Evolutionary conservation across 306 rosid species (phyloP).

Genomic region (Nissolia schottii): DNA sequence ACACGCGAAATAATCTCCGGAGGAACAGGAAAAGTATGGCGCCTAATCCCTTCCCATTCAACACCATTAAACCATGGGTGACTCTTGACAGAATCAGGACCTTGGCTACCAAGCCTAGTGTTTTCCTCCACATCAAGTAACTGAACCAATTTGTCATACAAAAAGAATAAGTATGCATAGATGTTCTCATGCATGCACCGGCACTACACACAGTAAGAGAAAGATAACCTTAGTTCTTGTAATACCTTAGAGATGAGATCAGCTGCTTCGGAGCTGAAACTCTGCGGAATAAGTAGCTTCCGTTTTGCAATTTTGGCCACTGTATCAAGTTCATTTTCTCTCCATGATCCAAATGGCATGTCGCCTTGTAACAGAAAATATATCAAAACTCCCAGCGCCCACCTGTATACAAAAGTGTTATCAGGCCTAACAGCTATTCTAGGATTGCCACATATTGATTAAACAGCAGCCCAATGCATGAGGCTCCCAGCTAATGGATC

Average conservation of each 20-base stretch:
- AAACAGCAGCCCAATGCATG: no score
- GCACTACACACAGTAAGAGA: background rate
- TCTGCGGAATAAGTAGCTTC: conserved; percentile 63
- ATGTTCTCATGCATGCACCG: background rate
- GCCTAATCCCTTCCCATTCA: conserved; percentile 69
- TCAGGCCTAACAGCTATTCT: background rate
- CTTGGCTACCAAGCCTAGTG: conserved; percentile 78
- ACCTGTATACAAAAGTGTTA: no score
- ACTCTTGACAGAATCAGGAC: conserved; percentile 54
- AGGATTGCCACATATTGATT: background rate
- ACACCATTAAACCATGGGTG: conserved; percentile 89
- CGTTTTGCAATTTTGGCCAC: conserved; percentile 86
- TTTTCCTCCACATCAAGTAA: conserved; percentile 85
- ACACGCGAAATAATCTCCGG: conserved; percentile 60
- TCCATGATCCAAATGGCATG: conserved; percentile 96
- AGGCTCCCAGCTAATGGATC: no score
- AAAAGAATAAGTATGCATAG: conserved; percentile 19
- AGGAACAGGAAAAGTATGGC: conserved; percentile 58
- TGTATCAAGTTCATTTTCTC: conserved; percentile 85
- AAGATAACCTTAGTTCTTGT: background rate
- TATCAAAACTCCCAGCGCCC: conserved; percentile 90
- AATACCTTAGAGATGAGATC: conserved; percentile 90
- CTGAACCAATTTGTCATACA: conserved; percentile 42
- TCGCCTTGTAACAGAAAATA: conserved; percentile 82
- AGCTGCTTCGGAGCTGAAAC: conserved; percentile 71